Conservation (phyloP, 345 rosid genomes). For the Syzygium oleosum region DNA sequence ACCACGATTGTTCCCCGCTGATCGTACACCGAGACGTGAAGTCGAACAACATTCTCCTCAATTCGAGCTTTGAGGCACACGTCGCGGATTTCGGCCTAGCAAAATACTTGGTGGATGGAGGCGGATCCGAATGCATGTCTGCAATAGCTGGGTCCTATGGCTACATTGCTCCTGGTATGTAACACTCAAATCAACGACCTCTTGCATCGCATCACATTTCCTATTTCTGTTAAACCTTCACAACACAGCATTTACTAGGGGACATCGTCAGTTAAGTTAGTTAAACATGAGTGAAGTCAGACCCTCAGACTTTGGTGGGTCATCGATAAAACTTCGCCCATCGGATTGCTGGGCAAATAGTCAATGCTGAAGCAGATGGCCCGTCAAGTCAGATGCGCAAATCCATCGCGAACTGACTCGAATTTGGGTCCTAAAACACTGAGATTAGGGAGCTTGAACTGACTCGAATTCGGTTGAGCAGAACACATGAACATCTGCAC, state of each 20-base stretch:
- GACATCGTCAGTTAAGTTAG: not conserved
- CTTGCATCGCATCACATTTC: not conserved
- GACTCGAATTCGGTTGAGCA: not conserved
- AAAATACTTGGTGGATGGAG: conserved; percentile 71
- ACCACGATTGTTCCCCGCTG: conserved; percentile 87
- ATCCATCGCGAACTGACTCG: not conserved
- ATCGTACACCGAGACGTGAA: conserved; percentile 90
- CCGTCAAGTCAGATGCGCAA: not conserved
- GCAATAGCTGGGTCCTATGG: conserved; percentile 95
- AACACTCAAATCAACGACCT: not conserved
- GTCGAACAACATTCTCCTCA: conserved; percentile 79
- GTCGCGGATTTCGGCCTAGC: conserved; percentile 96
- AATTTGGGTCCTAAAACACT: not conserved
- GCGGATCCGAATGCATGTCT: conserved; percentile 91
- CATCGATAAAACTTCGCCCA: not conserved
- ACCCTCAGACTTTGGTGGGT: not conserved
- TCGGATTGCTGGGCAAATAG: not conserved
- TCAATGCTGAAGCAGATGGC: not conserved
- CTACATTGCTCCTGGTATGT: conserved; percentile 92
- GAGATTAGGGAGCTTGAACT: not conserved
- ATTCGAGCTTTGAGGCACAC: conserved; percentile 88
- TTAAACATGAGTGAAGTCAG: not conserved
- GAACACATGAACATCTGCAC: not conserved
- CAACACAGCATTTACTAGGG: not conserved
- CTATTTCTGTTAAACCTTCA: not conserved